These are phyloP conservation scores for Arthrobotrys pseudoclavata DNA, from an alignment of 2,329 filamentous ascomycete genomes.

Conservation along the genomic window DNA sequence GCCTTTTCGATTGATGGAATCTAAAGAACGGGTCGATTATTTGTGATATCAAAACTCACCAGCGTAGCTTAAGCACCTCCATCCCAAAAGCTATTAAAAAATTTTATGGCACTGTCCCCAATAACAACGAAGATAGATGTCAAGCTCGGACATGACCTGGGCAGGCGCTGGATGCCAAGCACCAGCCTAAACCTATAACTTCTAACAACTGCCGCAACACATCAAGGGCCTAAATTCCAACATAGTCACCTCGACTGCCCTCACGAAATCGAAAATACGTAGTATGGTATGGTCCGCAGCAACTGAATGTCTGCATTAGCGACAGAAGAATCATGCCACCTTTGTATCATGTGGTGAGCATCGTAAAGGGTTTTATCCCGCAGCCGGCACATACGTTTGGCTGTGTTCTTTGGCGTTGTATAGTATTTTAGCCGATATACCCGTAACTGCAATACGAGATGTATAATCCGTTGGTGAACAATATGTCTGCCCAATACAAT, in stretches of 20 bases:
- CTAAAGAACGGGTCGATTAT: no score
- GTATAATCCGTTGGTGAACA: neutral
- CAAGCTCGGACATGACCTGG: no score
- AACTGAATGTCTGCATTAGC: slow-evolving; percentile 15
- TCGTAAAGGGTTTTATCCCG: neutral
- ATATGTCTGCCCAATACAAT: neutral
- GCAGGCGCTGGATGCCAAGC: no score
- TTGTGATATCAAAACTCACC: no score
- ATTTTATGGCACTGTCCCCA: no score
- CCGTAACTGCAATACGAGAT: slow-evolving; percentile 3
- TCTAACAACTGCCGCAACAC: slow-evolving; percentile 1
- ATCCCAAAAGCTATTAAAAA: no score
- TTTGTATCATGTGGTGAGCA: neutral
- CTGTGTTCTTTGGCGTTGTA: neutral
- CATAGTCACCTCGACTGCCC: neutral
- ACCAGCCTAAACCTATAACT: neutral
- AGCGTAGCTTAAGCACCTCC: no score
- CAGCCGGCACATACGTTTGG: neutral
- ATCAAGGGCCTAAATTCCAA: slow-evolving; percentile 4
- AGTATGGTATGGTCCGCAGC: slow-evolving; percentile 22
- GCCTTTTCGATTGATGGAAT: no score
- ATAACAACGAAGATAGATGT: no score
- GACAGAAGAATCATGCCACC: neutral
- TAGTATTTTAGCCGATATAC: slow-evolving; percentile 20
- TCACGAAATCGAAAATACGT: neutral